These are phyloP conservation scores for Fusarium napiforme DNA, from an alignment of 2,329 filamentous ascomycete genomes.

Conservation along the genomic window DNA sequence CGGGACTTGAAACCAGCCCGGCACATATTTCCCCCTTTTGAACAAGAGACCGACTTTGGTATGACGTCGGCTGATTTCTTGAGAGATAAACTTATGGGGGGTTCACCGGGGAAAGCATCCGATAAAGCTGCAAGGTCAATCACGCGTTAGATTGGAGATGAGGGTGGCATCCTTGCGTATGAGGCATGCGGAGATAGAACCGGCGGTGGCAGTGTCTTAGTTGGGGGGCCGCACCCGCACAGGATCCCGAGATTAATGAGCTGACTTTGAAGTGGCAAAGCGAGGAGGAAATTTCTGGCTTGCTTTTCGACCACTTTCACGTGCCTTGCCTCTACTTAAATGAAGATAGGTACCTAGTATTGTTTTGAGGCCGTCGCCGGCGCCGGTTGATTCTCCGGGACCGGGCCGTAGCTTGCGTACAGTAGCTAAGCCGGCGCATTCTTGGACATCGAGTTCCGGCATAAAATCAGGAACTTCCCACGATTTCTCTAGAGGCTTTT, in stretches of 20 bases:
- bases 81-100: not conserved
- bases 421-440: not conserved
- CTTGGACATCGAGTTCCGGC: not conserved
- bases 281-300: not conserved
- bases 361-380: conserved; percentile 2
- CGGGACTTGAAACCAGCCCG: conserved; percentile 1
- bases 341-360: not conserved
- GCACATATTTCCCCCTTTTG: not conserved
- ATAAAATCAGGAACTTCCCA: not conserved
- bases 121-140: conserved; percentile 1
- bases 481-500: not conserved
- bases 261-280: not conserved
- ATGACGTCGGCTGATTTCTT: conserved; percentile 13
- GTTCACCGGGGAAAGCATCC: conserved; percentile 5
- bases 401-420: conserved; percentile 7
- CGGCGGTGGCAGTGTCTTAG: conserved; percentile 16
- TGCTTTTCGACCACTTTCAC: not conserved
- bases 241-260: not conserved
- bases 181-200: conserved; percentile 1
- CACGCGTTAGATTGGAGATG: not conserved
- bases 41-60: not conserved
- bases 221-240: not conserved
- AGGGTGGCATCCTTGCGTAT: not conserved
- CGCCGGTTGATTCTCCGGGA: conserved; percentile 12
- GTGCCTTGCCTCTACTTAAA: not conserved